These are phyloP conservation scores for Fusarium chlamydosporum DNA, from an alignment of 2,329 filamentous ascomycete species.

Conservation along the genomic window DNA sequence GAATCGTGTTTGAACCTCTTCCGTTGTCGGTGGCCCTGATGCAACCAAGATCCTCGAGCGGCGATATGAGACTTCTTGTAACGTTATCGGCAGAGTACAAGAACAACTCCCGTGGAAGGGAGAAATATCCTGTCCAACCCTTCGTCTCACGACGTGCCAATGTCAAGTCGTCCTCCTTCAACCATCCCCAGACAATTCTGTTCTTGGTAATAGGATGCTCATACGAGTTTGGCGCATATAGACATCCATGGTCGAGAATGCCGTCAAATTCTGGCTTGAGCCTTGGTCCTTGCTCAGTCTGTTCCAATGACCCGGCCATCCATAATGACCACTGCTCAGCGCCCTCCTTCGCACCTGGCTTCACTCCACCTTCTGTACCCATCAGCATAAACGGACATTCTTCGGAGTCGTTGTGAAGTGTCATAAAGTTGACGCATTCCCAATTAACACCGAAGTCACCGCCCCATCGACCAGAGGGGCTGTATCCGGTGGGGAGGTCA, in stretches of 20 bases:
- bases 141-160: constrained; percentile 59
- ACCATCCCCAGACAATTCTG: constrained; percentile 64
- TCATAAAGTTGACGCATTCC: constrained; percentile 65
- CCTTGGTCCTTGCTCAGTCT: constrained; percentile 22
- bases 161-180: constrained; percentile 65
- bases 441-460: constrained; percentile 66
- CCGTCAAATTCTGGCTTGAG: constrained; percentile 60
- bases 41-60: constrained; percentile 59
- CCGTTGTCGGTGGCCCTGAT: constrained; percentile 50
- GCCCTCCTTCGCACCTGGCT: constrained; percentile 38
- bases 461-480: constrained; percentile 60
- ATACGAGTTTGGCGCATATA: constrained; percentile 66
- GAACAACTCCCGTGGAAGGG: constrained; percentile 61
- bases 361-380: constrained; percentile 60
- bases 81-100: constrained; percentile 58
- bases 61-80: constrained; percentile 54
- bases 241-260: constrained; percentile 62
- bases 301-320: constrained; percentile 57
- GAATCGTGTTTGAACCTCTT: constrained; percentile 53
- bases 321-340: constrained; percentile 54
- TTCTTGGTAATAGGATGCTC: constrained; percentile 59
- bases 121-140: constrained; percentile 65
- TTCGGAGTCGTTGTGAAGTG: constrained; percentile 53
- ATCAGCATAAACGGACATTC: constrained; percentile 60
- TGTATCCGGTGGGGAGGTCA: constrained; percentile 57